phyloP scores from a whole-genome alignment of 306 rosid species.

The Glycine latifolia region DNA sequence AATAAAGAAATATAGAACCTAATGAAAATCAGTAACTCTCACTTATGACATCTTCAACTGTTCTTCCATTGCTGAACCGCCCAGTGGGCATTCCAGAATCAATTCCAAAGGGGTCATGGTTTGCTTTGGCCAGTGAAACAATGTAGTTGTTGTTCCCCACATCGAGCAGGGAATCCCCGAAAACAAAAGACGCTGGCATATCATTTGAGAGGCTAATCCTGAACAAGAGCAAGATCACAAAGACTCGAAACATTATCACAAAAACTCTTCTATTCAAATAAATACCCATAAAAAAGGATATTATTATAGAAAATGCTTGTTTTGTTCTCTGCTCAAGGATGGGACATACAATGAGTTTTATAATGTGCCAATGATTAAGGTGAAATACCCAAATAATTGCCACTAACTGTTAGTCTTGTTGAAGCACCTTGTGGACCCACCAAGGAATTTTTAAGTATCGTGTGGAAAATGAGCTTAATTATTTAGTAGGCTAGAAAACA shows the following conservation, averaged over 20 bases:
- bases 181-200: conserved; percentile 67
- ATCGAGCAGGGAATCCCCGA: conserved; percentile 79
- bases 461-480: conserved; percentile 22
- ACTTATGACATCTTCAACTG: conserved; percentile 67
- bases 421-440: not conserved
- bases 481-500: conserved; percentile 4
- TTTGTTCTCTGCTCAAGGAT: conserved; percentile 9
- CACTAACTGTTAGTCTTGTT: conserved; percentile 3
- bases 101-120: conserved; percentile 63
- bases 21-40: not conserved
- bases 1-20: not conserved
- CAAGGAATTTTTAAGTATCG: not conserved
- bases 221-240: conserved; percentile 26
- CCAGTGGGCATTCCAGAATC: conserved; percentile 80
- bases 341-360: not conserved
- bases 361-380: not conserved
- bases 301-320: not conserved
- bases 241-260: conserved; percentile 19
- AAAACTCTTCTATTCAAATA: conserved; percentile 5
- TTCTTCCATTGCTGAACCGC: conserved; percentile 74
- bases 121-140: conserved; percentile 62
- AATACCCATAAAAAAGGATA: conserved; percentile 34
- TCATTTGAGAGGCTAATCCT: conserved; percentile 45
- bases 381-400: not conserved
- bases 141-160: conserved; percentile 78